Evolutionary conservation across 768 basidiomycete genomes (phyloP), one percentile per base, ranked within the genome.

Genomic region (Boletus subparvulus): DNA sequence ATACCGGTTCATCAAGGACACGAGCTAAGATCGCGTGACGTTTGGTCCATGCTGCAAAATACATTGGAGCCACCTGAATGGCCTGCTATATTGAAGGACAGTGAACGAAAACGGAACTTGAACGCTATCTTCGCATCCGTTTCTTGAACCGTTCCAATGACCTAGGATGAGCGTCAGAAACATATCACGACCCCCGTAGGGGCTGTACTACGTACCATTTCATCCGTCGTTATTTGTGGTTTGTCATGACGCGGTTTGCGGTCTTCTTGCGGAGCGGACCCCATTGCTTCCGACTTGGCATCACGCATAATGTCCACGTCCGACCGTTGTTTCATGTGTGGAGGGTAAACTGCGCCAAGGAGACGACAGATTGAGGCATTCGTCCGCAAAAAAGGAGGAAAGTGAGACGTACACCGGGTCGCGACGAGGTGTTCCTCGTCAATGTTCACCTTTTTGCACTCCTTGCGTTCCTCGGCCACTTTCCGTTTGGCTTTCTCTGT

Each of bases 101-200:
- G 37, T 6, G 21, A 71, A 79, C 75, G 19, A 49, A 16, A 32
- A 32, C 26, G 26, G 6, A 28, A 28, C 26, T 2, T 28, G 26
- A 28, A 33, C 4, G 56, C 75, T 74, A 91, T 69, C 87, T 89
- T 40, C 88, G 83, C 90, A 94, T 92, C 55, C 94, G 79, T 75
- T 98, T 97, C 81, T 96, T 98, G 80, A 98, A 98, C 33, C 96
- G 85, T 73, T 96, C 94, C 91, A n/a, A 94, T 91, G 52, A 92
- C 91, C 90, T 92, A 61, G 12, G n/a, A 33, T n/a, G 10, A 30
- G 17, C 21, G 16, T 56, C 11, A 53, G 5, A 21, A 33, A 39
- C 32, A 39, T 4, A 6, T 7, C 42, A 32, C 30, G 4, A 4
- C 13, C 21, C 21, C 17, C 56, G 17, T 5, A 2, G 5, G 5